phyloP scores from a whole-genome alignment of 768 basidiomycete species.

The Rhizopogon vesiculosus region DNA sequence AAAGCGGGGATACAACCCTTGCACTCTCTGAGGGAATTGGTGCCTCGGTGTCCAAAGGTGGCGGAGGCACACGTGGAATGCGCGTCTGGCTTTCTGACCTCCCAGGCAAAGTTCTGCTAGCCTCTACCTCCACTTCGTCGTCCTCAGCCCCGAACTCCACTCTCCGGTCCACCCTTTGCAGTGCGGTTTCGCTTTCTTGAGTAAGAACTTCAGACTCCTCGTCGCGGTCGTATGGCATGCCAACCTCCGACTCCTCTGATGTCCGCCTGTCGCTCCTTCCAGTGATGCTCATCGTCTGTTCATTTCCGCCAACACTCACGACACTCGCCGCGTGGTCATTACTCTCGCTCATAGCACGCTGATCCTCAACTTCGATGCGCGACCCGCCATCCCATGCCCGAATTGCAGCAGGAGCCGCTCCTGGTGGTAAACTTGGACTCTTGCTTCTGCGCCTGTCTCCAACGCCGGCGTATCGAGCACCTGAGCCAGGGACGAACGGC shows the following conservation, averaged over 20 bases:
- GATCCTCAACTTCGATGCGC: conserved; percentile 23
- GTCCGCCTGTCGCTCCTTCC: background rate
- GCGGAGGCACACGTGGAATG: conserved; percentile 35
- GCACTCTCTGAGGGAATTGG: background rate
- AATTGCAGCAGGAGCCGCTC: conserved; percentile 34
- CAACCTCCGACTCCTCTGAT: conserved; percentile 3
- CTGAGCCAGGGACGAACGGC: conserved; percentile 11
- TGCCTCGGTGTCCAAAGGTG: conserved; percentile 26
- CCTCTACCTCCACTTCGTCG: background rate
- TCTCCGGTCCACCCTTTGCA: background rate
- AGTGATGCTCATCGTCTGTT: background rate
- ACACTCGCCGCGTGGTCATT: background rate
- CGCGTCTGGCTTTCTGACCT: conserved; percentile 21
- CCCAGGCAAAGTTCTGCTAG: conserved; percentile 1
- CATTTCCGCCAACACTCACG: background rate
- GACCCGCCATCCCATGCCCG: conserved; percentile 33
- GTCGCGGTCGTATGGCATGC: conserved; percentile 21
- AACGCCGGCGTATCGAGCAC: conserved; percentile 6
- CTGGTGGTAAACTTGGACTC: conserved; percentile 35
- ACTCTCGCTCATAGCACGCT: background rate
- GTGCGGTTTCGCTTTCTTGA: conserved; percentile 3
- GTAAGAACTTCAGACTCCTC: conserved; percentile 7
- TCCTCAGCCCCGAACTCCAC: background rate
- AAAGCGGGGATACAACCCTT: background rate
- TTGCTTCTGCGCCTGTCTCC: conserved; percentile 19